Evolutionary conservation across 768 basidiomycete genomes (phyloP).

Genomic region (Erythrobasidium yunnanense): DNA sequence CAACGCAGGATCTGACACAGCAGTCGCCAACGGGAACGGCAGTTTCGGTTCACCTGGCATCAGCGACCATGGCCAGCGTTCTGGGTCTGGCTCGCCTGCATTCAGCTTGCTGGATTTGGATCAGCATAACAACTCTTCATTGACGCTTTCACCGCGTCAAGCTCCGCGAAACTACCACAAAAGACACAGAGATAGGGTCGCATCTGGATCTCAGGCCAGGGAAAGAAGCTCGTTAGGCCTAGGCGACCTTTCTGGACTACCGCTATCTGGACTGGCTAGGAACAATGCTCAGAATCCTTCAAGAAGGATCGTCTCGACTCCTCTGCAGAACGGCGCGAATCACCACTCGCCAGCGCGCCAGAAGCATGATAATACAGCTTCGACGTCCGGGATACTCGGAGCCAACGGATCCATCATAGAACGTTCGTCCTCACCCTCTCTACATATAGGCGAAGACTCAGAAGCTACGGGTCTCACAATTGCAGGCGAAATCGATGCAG

Average conservation of each 20-base stretch:
- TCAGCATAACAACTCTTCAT: slow-evolving; percentile 20
- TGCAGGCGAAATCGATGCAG: not conserved
- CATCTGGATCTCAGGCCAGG: not conserved
- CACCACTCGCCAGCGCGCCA: too few relatives aligned
- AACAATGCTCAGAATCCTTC: not conserved
- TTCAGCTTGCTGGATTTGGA: slow-evolving; percentile 17
- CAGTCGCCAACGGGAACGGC: too few relatives aligned
- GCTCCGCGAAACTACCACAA: not conserved
- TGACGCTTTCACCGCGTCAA: slow-evolving; percentile 1
- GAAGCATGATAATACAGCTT: not conserved
- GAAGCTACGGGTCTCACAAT: not conserved
- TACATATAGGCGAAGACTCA: not conserved
- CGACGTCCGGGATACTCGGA: slow-evolving; percentile 17
- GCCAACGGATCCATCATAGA: not conserved
- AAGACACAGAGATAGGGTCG: not conserved
- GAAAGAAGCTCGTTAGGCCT: not conserved
- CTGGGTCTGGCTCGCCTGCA: not conserved
- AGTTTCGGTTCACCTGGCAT: too few relatives aligned
- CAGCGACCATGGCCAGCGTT: not conserved
- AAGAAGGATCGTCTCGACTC: slow-evolving; percentile 6
- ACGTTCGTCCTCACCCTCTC: not conserved
- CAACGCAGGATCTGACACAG: too few relatives aligned
- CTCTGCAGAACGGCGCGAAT: not conserved
- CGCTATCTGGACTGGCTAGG: not conserved
- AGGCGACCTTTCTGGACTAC: not conserved